A percentile compares a stretch with the other conserved stretches of the same genome.
These are phyloP conservation scores for Alternaria gaisen DNA, from an alignment of 2,329 filamentous ascomycete species.

Conservation along the genomic window DNA sequence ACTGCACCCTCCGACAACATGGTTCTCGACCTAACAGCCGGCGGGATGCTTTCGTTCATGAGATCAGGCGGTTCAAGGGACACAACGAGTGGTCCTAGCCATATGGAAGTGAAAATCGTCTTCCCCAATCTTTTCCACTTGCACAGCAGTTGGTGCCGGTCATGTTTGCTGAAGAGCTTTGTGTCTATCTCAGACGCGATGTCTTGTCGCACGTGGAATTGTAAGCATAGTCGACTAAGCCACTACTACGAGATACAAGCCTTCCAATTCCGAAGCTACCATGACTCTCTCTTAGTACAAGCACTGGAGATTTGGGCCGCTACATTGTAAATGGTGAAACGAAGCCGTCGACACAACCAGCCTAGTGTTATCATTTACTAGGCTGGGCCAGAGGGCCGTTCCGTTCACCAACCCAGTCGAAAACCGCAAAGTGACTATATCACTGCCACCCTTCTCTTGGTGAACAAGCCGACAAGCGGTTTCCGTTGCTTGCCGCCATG, in stretches of 20 bases:
- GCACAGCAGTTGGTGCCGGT: neutral
- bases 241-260: neutral
- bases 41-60: neutral
- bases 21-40: neutral
- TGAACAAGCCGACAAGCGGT: neutral
- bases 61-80: neutral
- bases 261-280: neutral
- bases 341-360: neutral
- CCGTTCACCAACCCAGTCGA: constrained; percentile 7
- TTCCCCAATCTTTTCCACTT: neutral
- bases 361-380: neutral
- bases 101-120: neutral
- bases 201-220: neutral
- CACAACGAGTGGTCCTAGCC: neutral
- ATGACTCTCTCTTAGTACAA: neutral
- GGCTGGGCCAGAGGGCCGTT: constrained; percentile 16
- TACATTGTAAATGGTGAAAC: neutral
- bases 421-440: neutral
- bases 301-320: neutral
- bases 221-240: neutral
- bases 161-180: neutral
- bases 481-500: neutral
- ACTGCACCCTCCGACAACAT: neutral
- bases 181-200: neutral
- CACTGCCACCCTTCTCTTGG: neutral